Evolutionary conservation across 208 protist species (phyloP), one percentile per base, ranked within the genome.

Genomic region (Trypanosomatidae sp.): DNA sequence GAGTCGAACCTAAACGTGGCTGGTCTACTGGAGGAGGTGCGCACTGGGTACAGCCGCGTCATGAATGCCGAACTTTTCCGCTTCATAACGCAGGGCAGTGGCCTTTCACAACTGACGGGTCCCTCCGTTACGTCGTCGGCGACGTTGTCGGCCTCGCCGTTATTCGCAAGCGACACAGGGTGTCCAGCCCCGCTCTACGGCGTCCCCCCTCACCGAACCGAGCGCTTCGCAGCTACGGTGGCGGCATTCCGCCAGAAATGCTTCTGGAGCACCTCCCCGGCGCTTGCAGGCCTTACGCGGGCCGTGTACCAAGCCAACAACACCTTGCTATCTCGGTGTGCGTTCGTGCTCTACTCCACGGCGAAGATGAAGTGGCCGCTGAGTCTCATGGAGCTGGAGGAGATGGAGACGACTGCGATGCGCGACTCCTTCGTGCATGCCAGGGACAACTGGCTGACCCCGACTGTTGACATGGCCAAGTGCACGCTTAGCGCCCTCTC

Each of bases 31-130:
- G 83, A 91, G 30, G 93, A 98, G 74, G 84, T 98, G 28, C 85
- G 88, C 10, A 79, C 84, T 0, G 96, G 97, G 39, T 98, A 98
- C 88, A 84, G 82, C 43, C 82, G 91, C 39, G 87, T 88, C 17
- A 97, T 98, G 93, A 98, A 97, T 72, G 71, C 77, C 3, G 88
- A 95, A 30, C 82, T 98, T 17, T 84, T 98, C 59, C 82, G 83
- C 60, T 62, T 91, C 70, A 84, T 84, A 9, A 86, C 87, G 50
- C 70, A 90, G 53, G 77, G 89, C 53, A 82, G 83, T 9, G 74
- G 76, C 15, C 77, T 95, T 22, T 59, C 82, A 2, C 78, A 92
- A 43, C 74, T 94, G 2, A 71, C 91, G 30, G 67, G 74, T 10
- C 28, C 58, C 5, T 67, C 62, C 12, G 64, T 50, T 33, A 66